Conservation (phyloP, 768 basidiomycete genomes). For the Saitozyma sp. region DNA sequence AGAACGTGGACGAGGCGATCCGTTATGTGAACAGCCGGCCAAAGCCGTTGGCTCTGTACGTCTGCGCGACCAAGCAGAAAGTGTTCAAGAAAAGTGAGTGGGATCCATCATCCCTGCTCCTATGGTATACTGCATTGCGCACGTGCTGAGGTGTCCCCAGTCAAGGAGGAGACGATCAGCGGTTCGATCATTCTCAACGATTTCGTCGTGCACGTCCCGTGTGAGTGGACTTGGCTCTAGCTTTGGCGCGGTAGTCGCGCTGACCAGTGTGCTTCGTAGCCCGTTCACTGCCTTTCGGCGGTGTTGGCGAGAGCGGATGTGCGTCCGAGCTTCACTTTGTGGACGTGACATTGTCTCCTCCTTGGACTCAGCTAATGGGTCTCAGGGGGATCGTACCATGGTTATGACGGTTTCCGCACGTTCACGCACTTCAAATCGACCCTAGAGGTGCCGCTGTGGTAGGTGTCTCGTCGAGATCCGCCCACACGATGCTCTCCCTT, state of each 20-base stretch:
- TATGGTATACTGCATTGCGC: not conserved
- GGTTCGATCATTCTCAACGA: conserved; percentile 51
- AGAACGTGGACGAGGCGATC: conserved; percentile 50
- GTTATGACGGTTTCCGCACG: conserved; percentile 44
- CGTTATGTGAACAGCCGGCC: conserved; percentile 44
- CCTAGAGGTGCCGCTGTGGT: conserved; percentile 16
- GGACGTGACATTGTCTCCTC: not conserved
- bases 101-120: not conserved
- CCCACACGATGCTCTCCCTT: not conserved
- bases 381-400: conserved; percentile 48
- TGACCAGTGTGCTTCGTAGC: conserved; percentile 4
- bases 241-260: not conserved
- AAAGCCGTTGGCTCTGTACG: conserved; percentile 49
- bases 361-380: not conserved
- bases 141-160: conserved; percentile 11
- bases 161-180: conserved; percentile 43
- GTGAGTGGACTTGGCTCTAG: conserved; percentile 14
- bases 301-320: conserved; percentile 51
- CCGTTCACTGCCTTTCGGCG: conserved; percentile 47
- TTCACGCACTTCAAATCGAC: conserved; percentile 45
- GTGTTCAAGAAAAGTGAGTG: conserved; percentile 45
- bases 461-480: conserved; percentile 8
- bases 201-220: conserved; percentile 33
- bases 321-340: conserved; percentile 4
- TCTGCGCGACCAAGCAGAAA: conserved; percentile 37